Conservation (phyloP, 176 grass and related monocot genomes). For the Pharus latifolius region DNA sequence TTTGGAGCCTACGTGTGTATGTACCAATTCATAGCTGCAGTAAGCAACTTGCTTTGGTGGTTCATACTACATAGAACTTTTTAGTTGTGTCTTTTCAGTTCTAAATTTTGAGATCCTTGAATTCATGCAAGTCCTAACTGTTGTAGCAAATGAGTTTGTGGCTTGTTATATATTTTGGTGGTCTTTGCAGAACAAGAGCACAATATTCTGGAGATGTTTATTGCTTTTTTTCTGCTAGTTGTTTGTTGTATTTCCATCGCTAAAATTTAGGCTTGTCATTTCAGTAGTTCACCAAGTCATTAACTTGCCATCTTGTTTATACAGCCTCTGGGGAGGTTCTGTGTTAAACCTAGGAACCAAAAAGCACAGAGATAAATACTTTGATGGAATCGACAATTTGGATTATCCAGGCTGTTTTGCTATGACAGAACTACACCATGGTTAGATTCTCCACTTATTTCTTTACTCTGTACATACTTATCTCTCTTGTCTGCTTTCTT, state of each 20-base stretch:
- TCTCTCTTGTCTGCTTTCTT: not conserved
- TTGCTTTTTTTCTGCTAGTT: not conserved
- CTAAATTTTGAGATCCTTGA: not conserved
- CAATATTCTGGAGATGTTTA: not conserved
- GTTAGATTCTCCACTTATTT: constrained; percentile 36
- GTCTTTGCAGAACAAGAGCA: not conserved
- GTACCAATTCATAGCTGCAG: not conserved
- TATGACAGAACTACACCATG: constrained; percentile 99
- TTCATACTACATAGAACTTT: not conserved
- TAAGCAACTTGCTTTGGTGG: not conserved
- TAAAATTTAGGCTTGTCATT: not conserved
- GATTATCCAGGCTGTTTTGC: constrained; percentile 96
- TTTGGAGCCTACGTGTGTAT: not conserved
- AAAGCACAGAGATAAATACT: constrained; percentile 88
- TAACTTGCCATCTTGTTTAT: constrained; percentile 23
- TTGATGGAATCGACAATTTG: constrained; percentile 85
- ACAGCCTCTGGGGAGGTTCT: constrained; percentile 95
- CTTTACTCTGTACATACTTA: not conserved
- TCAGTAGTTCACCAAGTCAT: not conserved
- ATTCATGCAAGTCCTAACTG: not conserved
- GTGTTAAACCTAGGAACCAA: constrained; percentile 84
- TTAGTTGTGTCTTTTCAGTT: not conserved
- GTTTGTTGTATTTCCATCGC: not conserved
- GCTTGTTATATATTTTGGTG: not conserved
- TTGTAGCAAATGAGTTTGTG: not conserved